Evolutionary conservation across 1,139 yeast genomes (phyloP).

Genomic region (Yamadazyma siamensis): DNA sequence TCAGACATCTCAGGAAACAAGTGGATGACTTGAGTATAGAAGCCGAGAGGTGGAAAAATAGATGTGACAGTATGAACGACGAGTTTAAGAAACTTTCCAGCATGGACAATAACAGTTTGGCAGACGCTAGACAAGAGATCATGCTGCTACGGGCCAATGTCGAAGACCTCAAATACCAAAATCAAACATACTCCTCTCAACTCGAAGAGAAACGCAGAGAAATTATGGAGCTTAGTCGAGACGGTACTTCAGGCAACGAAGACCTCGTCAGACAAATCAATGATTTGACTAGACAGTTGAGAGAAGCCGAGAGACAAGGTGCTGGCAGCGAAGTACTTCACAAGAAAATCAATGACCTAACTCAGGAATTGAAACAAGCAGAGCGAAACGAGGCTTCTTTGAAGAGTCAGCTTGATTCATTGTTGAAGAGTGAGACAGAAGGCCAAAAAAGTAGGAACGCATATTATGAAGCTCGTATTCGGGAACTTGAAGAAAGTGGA

Average conservation of each 20-base stretch:
- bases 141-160: too few species aligned
- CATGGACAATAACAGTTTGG: too few species aligned
- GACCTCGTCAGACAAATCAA: background rate
- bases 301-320: slow-evolving; percentile 4
- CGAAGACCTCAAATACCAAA: slow-evolving; percentile 8
- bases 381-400: slow-evolving; percentile 20
- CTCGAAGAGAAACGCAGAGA: slow-evolving; percentile 4
- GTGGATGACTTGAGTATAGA: too few species aligned
- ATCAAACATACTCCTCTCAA: slow-evolving; percentile 5
- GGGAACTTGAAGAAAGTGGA: slow-evolving; percentile 18
- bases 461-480: slow-evolving; percentile 19
- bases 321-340: too few species aligned
- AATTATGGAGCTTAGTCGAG: background rate
- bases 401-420: too few species aligned
- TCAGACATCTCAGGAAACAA: too few species aligned
- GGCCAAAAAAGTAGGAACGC: slow-evolving; percentile 10
- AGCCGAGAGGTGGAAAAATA: too few species aligned
- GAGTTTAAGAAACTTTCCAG: too few species aligned
- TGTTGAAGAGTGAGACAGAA: too few species aligned
- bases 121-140: too few species aligned
- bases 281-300: too few species aligned
- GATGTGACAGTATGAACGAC: too few species aligned
- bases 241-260: background rate
- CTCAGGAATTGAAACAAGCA: slow-evolving; percentile 20
- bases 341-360: slow-evolving; percentile 8